phyloP scores from a whole-genome alignment of 2,329 filamentous ascomycete species.

The Stagonosporopsis tanaceti region DNA sequence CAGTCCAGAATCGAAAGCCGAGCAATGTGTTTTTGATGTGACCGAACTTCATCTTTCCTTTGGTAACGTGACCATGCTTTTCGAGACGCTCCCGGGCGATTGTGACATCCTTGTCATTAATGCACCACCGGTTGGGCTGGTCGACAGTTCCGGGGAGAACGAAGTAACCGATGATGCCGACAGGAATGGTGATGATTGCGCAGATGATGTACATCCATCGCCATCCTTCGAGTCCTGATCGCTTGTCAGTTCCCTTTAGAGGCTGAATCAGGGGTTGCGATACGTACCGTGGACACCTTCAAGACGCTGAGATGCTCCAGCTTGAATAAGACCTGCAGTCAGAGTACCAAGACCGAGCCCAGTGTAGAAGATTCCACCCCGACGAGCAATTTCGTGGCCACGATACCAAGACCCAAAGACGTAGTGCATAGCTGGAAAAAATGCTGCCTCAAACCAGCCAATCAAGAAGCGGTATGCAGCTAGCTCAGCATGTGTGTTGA shows the following conservation, averaged over 20 bases:
- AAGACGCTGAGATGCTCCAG: slow-evolving; percentile 56
- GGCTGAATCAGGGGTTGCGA: background rate
- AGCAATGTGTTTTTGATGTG: slow-evolving; percentile 14
- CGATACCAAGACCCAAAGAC: slow-evolving; percentile 55
- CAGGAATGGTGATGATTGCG: slow-evolving; percentile 61
- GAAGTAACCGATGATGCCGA: slow-evolving; percentile 60
- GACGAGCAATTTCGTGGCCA: slow-evolving; percentile 48
- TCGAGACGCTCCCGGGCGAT: slow-evolving; percentile 56
- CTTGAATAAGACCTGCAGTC: slow-evolving; percentile 58
- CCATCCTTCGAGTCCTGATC: slow-evolving; percentile 23
- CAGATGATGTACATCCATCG: slow-evolving; percentile 41
- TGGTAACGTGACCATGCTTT: slow-evolving; percentile 48
- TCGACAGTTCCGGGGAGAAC: slow-evolving; percentile 60
- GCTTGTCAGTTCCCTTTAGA: background rate
- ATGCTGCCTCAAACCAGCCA: slow-evolving; percentile 59
- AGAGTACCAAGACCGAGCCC: slow-evolving; percentile 59
- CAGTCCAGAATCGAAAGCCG: slow-evolving; percentile 59
- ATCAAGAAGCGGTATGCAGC: slow-evolving; percentile 62
- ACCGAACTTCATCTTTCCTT: slow-evolving; percentile 12
- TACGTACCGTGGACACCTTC: slow-evolving; percentile 57
- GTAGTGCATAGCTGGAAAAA: slow-evolving; percentile 41
- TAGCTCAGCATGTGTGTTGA: slow-evolving; percentile 56
- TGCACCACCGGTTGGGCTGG: slow-evolving; percentile 56
- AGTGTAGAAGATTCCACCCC: slow-evolving; percentile 61
- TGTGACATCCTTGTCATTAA: slow-evolving; percentile 57